Percentiles rank a stretch among this genome's conserved stretches.
phyloP scores from a whole-genome alignment of 1,284 basidiomycete species.

The Trametes polyzona region DNA sequence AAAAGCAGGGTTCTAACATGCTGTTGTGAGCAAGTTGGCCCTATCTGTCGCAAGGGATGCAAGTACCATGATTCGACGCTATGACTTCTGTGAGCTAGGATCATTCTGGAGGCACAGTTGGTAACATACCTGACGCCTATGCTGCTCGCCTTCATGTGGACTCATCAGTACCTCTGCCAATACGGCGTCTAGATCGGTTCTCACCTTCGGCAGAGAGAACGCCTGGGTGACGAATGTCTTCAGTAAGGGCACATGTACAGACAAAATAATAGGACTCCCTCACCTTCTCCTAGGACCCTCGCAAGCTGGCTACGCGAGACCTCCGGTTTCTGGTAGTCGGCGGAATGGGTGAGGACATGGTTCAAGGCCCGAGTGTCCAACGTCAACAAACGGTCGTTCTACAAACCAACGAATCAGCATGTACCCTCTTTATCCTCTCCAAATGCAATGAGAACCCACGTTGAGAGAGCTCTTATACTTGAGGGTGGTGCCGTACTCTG shows the following conservation, averaged over 20 bases:
- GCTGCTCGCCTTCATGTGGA: slow-evolving; percentile 15
- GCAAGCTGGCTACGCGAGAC: slow-evolving; percentile 27
- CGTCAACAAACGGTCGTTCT: slow-evolving; percentile 49
- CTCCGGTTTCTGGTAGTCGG: slow-evolving; percentile 39
- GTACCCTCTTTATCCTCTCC: neutral
- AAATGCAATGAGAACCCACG: neutral
- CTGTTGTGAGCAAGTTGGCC: neutral
- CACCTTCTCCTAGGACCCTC: slow-evolving; percentile 37
- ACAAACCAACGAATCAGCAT: neutral
- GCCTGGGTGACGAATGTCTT: neutral
- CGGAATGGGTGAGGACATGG: slow-evolving; percentile 41
- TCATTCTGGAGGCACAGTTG: too few species aligned
- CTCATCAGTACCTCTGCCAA: neutral
- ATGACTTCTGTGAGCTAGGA: too few species aligned
- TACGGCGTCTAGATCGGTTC: neutral
- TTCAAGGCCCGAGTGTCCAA: slow-evolving; percentile 37
- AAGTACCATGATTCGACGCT: slow-evolving; percentile 22
- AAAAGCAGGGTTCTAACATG: slow-evolving; percentile 57
- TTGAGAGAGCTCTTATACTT: neutral
- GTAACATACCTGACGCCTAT: slow-evolving; percentile 18
- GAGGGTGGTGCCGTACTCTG: slow-evolving; percentile 8
- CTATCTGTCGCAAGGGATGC: neutral
- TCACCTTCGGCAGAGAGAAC: slow-evolving; percentile 18
- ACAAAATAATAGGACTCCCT: neutral
- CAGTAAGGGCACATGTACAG: too few species aligned